Conservation (phyloP, 345 rosid species). For the Ceriops zippeliana region DNA sequence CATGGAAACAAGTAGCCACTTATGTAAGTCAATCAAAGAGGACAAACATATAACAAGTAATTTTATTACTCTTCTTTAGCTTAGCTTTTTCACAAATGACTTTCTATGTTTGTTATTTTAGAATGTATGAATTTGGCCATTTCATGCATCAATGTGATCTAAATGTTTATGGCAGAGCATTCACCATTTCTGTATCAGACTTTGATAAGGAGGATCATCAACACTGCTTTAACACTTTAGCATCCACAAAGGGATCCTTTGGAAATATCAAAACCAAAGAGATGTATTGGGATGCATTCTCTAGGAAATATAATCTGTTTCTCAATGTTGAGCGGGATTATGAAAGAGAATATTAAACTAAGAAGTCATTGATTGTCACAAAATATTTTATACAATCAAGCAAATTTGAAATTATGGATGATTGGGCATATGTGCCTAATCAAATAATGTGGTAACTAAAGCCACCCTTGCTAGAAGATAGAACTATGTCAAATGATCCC, state of each 20-base stretch:
- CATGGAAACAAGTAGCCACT: background rate
- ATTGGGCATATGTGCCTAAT: too few species aligned
- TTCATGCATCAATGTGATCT: background rate
- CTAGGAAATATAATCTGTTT: background rate
- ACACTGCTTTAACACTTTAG: constrained; percentile 32
- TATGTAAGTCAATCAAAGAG: background rate
- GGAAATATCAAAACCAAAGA: constrained; percentile 19
- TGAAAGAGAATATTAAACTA: too few species aligned
- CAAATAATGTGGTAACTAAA: background rate
- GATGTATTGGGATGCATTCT: constrained; percentile 30
- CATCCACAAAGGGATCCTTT: constrained; percentile 34
- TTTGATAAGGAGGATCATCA: constrained; percentile 28
- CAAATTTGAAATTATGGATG: too few species aligned
- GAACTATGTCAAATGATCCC: background rate
- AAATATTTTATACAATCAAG: too few species aligned
- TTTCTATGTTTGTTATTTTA: background rate
- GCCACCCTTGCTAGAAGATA: background rate
- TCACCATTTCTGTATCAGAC: constrained; percentile 29
- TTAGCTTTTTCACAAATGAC: background rate
- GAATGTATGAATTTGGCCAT: background rate
- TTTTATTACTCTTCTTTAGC: background rate
- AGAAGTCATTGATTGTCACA: too few species aligned
- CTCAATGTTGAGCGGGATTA: too few species aligned
- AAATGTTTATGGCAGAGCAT: constrained; percentile 20
- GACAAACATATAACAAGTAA: background rate